Conservation (phyloP, 2,329 filamentous ascomycete genomes). For the Fusarium longipes region DNA sequence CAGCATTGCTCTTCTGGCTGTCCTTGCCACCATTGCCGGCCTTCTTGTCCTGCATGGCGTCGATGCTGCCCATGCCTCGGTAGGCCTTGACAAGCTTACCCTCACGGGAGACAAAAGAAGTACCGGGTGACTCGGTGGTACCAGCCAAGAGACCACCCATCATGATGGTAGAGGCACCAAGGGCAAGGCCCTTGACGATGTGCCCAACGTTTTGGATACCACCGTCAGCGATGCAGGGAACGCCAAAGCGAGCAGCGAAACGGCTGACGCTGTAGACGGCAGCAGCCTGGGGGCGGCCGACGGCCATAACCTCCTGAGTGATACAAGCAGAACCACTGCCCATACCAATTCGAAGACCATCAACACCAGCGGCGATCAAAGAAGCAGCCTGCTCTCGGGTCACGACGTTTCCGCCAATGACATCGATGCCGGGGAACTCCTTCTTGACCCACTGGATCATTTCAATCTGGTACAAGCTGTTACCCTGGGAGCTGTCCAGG, state of each 20-base stretch:
- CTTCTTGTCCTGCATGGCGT: slow-evolving; percentile 99
- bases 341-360: slow-evolving; percentile 98
- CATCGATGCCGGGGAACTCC: slow-evolving; percentile 85
- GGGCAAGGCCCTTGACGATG: slow-evolving; percentile 96
- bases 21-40: slow-evolving; percentile 79
- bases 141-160: slow-evolving; percentile 98
- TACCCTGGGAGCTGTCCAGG: slow-evolving; percentile 96
- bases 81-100: slow-evolving; percentile 99
- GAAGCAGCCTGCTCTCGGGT: slow-evolving; percentile 94
- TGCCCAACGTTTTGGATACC: slow-evolving; percentile 99
- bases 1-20: slow-evolving; percentile 86
- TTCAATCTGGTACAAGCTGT: slow-evolving; percentile 98
- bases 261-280: slow-evolving; percentile 89
- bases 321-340: slow-evolving; percentile 98
- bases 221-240: slow-evolving; percentile 97
- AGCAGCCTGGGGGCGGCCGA: slow-evolving; percentile 94
- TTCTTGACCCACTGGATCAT: slow-evolving; percentile 98
- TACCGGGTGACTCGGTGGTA: slow-evolving; percentile 96
- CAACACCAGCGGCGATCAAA: slow-evolving; percentile 92
- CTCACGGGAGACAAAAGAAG: slow-evolving; percentile 95
- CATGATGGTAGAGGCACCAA: slow-evolving; percentile 97
- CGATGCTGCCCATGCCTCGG: slow-evolving; percentile 98
- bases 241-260: slow-evolving; percentile 92
- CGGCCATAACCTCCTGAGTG: slow-evolving; percentile 99
- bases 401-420: slow-evolving; percentile 98